A percentile compares a stretch with the other conserved stretches of the same genome.
These are phyloP conservation scores for Vitis cinerea DNA, from an alignment of 164 flowering plant genomes.

Conservation along the genomic window DNA sequence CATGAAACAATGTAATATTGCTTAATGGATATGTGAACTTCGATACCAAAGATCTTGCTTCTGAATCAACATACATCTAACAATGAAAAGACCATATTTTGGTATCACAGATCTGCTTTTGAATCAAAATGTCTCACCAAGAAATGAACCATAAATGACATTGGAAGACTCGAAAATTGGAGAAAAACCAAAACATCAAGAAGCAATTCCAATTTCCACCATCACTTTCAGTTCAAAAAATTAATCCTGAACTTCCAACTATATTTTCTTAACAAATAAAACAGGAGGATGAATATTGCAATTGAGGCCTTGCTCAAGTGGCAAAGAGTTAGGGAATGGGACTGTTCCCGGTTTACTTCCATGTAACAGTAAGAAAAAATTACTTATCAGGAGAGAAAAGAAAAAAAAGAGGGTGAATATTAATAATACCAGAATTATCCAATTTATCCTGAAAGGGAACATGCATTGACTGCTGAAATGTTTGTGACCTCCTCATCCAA, in stretches of 20 bases:
- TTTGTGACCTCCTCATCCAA: constrained; percentile 44
- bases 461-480: constrained; percentile 24
- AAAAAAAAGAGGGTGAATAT: background rate
- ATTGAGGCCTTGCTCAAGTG: too few species aligned
- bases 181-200: background rate
- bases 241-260: too few species aligned
- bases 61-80: too few species aligned
- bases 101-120: too few species aligned
- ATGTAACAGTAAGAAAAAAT: background rate
- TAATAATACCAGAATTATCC: constrained; percentile 41
- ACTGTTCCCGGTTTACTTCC: too few species aligned
- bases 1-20: background rate
- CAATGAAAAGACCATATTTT: too few species aligned
- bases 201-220: background rate
- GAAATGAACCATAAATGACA: background rate
- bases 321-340: too few species aligned
- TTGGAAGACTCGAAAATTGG: background rate
- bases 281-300: too few species aligned
- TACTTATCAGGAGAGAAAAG: background rate
- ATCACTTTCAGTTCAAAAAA: background rate
- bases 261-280: too few species aligned
- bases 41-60: background rate
- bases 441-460: constrained; percentile 26
- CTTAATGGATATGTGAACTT: background rate
- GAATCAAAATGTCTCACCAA: background rate